phyloP scores from a whole-genome alignment of 2,329 filamentous ascomycete genomes.

The Colletotrichum lini region DNA sequence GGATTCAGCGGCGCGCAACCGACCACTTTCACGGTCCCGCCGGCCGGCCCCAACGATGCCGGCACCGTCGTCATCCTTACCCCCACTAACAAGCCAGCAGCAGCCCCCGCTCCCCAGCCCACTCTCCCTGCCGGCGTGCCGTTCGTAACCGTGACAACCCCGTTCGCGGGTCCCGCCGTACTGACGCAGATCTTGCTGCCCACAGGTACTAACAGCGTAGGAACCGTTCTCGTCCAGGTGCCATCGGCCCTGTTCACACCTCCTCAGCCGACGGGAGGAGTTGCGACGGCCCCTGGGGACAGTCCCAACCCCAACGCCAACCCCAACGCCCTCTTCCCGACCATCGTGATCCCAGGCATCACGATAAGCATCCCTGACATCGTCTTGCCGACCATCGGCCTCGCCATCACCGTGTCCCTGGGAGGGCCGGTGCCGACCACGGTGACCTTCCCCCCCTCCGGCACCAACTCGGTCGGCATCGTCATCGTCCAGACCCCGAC shows the following conservation, averaged over 20 bases:
- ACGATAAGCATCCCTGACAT: background rate
- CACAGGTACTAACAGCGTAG: constrained; percentile 19
- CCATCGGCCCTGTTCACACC: constrained; percentile 28
- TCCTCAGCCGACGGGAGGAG: background rate
- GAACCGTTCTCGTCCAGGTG: constrained; percentile 31
- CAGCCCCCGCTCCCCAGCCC: constrained; percentile 2
- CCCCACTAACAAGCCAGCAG: constrained; percentile 39
- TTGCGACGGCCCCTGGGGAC: background rate
- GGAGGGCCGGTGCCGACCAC: constrained; percentile 23
- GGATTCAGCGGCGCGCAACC: constrained; percentile 28
- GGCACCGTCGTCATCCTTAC: constrained; percentile 34
- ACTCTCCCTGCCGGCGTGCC: constrained; percentile 24
- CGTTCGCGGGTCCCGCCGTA: background rate
- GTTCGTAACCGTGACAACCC: constrained; percentile 18
- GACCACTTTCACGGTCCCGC: constrained; percentile 34
- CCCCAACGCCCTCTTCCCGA: constrained; percentile 2
- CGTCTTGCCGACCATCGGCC: background rate
- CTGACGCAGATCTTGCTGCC: constrained; percentile 11
- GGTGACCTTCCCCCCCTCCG: constrained; percentile 20
- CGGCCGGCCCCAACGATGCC: background rate
- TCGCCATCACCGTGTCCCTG: constrained; percentile 22
- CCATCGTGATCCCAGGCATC: background rate
- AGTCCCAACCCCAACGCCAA: background rate
- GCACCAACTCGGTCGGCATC: constrained; percentile 32
- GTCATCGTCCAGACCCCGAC: constrained; percentile 38